Conservation (phyloP, 2,329 filamentous ascomycete genomes). For the Calonectria multiphialidica region DNA sequence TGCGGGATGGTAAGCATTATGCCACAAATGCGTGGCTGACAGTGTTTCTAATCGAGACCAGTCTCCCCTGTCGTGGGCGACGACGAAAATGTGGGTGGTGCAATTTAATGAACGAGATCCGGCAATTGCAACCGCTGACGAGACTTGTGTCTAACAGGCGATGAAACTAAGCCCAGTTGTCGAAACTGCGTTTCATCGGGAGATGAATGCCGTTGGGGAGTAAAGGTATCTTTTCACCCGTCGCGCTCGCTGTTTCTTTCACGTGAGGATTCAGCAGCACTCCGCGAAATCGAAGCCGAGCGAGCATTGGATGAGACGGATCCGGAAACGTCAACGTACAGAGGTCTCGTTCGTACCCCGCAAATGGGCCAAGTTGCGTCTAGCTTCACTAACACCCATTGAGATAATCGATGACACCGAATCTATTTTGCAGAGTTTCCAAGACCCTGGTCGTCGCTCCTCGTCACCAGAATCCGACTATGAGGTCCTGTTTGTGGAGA, state of each 20-base stretch:
- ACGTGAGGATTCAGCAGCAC: background rate
- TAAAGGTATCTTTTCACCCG: constrained; percentile 14
- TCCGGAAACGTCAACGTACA: background rate
- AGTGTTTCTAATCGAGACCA: background rate
- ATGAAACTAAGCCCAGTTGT: background rate
- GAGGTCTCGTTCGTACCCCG: background rate
- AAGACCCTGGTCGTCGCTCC: background rate
- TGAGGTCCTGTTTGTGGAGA: background rate
- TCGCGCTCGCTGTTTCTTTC: constrained; percentile 3
- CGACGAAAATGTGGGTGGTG: constrained; percentile 1
- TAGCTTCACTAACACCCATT: background rate
- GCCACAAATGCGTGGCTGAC: background rate
- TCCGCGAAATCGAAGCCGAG: background rate
- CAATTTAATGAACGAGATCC: background rate
- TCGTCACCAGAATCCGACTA: background rate
- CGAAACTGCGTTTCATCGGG: background rate
- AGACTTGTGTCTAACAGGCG: background rate
- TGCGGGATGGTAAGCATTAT: background rate
- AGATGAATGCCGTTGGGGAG: constrained; percentile 3
- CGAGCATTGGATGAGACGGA: background rate
- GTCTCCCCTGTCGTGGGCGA: constrained; percentile 1
- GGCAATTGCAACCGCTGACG: background rate
- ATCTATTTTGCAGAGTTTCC: background rate
- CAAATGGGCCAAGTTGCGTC: rapidly evolving
- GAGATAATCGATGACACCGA: constrained; percentile 9